These are phyloP conservation scores for Yarrowia porcina DNA, from an alignment of 805 yeast genomes.

Conservation along the genomic window DNA sequence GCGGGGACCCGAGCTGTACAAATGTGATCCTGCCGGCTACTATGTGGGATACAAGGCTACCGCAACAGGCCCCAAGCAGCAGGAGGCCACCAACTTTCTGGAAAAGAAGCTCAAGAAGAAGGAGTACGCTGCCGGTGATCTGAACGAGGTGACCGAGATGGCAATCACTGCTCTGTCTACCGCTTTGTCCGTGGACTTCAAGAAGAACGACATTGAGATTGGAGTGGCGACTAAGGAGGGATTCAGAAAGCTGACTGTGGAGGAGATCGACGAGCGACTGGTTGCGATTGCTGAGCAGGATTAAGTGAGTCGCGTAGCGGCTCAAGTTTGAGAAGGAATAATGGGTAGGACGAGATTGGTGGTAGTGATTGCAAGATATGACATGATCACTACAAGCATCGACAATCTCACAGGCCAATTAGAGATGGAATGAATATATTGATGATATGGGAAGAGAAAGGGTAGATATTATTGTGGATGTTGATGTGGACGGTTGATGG, in stretches of 20 bases:
- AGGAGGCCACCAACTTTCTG: slow-evolving; percentile 83
- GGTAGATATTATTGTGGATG: neutral
- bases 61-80: slow-evolving; percentile 96
- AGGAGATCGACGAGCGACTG: slow-evolving; percentile 91
- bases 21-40: slow-evolving; percentile 97
- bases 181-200: slow-evolving; percentile 86
- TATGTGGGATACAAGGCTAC: slow-evolving; percentile 87
- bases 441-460: neutral
- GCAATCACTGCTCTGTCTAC: slow-evolving; percentile 84
- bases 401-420: neutral
- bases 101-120: slow-evolving; percentile 85
- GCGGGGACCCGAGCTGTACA: slow-evolving; percentile 82
- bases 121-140: slow-evolving; percentile 68
- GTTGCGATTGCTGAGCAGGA: slow-evolving; percentile 96
- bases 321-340: too few relatives aligned
- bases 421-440: neutral
- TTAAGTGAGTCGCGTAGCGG: slow-evolving; percentile 44
- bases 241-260: slow-evolving; percentile 70
- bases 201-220: slow-evolving; percentile 88
- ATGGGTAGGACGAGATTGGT: too few relatives aligned
- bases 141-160: slow-evolving; percentile 86
- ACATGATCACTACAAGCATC: too few relatives aligned
- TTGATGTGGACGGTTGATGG: too few relatives aligned
- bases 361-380: too few relatives aligned
- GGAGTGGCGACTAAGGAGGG: slow-evolving; percentile 78